Evolutionary conservation across 2,329 filamentous ascomycete genomes (phyloP).

Genomic region (Colletotrichum sp.): DNA sequence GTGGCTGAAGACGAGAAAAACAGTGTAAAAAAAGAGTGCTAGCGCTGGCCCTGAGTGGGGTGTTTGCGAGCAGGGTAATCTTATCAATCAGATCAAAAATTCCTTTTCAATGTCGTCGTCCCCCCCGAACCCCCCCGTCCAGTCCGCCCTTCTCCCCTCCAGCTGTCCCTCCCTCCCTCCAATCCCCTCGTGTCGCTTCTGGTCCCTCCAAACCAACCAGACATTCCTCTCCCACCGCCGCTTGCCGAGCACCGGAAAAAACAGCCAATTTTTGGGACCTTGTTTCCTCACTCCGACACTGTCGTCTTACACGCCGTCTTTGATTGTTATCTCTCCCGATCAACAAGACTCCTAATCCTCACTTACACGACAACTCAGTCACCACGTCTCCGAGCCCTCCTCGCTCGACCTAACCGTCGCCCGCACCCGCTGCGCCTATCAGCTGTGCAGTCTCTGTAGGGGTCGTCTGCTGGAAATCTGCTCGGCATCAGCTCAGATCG

Average conservation of each 20-base stretch:
- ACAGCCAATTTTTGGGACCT: not conserved
- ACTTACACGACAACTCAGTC: not conserved
- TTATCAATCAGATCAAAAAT: conserved; percentile 51
- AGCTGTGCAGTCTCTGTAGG: conserved; percentile 4
- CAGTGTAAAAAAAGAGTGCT: not conserved
- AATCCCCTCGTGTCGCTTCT: conserved; percentile 20
- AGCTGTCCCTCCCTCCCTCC: conserved; percentile 25
- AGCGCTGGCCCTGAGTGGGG: conserved; percentile 14
- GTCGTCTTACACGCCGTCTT: not conserved
- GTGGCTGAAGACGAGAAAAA: not conserved
- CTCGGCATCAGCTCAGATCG: conserved; percentile 2
- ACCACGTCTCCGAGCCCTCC: not conserved
- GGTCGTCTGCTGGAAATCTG: not conserved
- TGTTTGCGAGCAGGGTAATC: conserved; percentile 33
- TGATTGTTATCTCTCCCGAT: not conserved
- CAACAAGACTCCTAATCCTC: not conserved
- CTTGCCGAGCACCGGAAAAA: not conserved
- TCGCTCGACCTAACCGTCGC: not conserved
- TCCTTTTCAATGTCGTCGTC: conserved; percentile 12
- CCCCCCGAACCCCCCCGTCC: not conserved
- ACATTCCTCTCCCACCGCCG: not conserved
- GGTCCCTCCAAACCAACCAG: not conserved
- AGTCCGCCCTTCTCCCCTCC: conserved; percentile 18
- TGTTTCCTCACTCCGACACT: not conserved
- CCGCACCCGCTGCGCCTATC: not conserved